Evolutionary conservation across 2,329 filamentous ascomycete genomes (phyloP).

Genomic region (Botryotinia narcissicola): DNA sequence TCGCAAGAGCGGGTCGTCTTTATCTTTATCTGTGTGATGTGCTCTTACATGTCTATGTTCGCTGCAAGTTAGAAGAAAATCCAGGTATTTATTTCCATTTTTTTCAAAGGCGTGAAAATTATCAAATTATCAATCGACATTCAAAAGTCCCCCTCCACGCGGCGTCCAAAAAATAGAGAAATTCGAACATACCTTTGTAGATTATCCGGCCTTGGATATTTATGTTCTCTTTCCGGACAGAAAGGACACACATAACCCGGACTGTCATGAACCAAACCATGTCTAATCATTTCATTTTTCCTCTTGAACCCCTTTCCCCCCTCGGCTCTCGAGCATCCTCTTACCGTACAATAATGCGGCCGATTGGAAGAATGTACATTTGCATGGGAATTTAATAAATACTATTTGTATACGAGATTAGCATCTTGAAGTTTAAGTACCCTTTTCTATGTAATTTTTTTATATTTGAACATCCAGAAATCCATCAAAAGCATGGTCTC

Average conservation of each 20-base stretch:
- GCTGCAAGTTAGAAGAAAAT: background rate
- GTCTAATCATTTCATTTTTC: constrained; percentile 71
- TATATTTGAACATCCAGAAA: background rate
- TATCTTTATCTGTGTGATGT: constrained; percentile 85
- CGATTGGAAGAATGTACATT: constrained; percentile 66
- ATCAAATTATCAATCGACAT: background rate
- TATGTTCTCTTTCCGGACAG: constrained; percentile 89
- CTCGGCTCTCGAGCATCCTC: constrained; percentile 60
- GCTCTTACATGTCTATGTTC: constrained; percentile 77
- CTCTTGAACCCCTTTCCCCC: constrained; percentile 68
- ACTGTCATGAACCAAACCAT: constrained; percentile 87
- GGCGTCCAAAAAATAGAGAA: no score
- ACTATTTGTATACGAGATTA: constrained; percentile 41
- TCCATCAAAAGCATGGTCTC: background rate
- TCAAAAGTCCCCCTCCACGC: background rate
- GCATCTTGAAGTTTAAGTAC: background rate
- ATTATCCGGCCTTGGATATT: constrained; percentile 93
- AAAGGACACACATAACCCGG: constrained; percentile 96
- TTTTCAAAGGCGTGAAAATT: background rate
- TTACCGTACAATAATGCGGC: constrained; percentile 64
- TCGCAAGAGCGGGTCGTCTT: constrained; percentile 77
- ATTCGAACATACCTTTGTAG: constrained; percentile 69
- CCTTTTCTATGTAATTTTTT: background rate
- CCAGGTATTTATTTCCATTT: background rate
- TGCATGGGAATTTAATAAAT: constrained; percentile 75